Percentiles rank a stretch among this genome's conserved stretches.
phyloP scores from a whole-genome alignment of 2,329 filamentous ascomycete genomes.

The Colletotrichum eremochloae region DNA sequence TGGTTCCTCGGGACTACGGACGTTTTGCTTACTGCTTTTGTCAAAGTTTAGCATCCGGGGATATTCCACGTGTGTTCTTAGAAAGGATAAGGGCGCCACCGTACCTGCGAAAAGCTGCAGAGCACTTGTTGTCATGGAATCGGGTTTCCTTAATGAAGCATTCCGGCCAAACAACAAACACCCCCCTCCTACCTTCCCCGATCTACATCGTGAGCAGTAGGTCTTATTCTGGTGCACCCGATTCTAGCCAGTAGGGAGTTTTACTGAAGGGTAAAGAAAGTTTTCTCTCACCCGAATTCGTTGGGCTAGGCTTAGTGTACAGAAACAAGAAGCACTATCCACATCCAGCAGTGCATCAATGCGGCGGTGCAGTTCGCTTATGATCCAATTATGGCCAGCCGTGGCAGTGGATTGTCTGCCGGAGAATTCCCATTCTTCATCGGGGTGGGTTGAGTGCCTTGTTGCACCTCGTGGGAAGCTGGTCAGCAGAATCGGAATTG shows the following conservation, averaged over 20 bases:
- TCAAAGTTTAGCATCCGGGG: not conserved
- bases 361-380: not conserved
- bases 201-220: not conserved
- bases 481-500: constrained; percentile 19
- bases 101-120: not conserved
- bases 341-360: not conserved
- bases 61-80: not conserved
- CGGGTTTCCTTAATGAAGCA: not conserved
- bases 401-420: constrained; percentile 10
- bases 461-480: constrained; percentile 36
- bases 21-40: constrained; percentile 17
- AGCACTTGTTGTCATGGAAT: not conserved
- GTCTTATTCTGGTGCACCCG: too few relatives aligned
- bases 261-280: not conserved
- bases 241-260: too few relatives aligned
- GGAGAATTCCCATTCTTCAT: constrained; percentile 1
- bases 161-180: too few relatives aligned
- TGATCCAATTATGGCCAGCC: constrained; percentile 6
- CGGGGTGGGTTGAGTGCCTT: constrained; percentile 27
- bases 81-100: not conserved
- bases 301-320: too few relatives aligned
- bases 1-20: constrained; percentile 2
- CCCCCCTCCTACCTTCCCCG: not conserved
- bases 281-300: not conserved
- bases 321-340: constrained; percentile 10